Evolutionary conservation across 1,284 basidiomycete genomes (phyloP).

Genomic region (Lentinula novae-zelandiae): DNA sequence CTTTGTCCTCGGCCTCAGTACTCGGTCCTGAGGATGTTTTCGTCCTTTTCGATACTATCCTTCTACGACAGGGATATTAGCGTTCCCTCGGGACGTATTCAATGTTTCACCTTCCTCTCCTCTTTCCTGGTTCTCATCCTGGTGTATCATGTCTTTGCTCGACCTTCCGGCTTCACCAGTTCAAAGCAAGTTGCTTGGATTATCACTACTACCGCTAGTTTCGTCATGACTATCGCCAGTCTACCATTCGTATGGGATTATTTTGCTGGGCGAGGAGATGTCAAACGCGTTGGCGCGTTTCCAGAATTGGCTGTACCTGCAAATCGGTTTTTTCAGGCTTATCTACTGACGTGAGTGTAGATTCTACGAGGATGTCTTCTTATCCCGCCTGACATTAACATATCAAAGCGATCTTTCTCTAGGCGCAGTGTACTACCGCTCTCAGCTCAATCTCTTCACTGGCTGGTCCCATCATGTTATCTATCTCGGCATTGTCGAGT

Average conservation of each 20-base stretch:
- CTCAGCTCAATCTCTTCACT: slow-evolving; percentile 45
- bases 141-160: slow-evolving; percentile 32
- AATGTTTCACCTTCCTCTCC: slow-evolving; percentile 14
- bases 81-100: background rate
- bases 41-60: background rate
- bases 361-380: background rate
- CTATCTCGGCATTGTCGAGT: slow-evolving; percentile 47
- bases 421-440: slow-evolving; percentile 36
- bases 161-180: slow-evolving; percentile 26
- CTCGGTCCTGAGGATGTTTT: background rate
- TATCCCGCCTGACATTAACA: slow-evolving; percentile 11
- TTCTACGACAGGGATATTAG: background rate
- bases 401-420: slow-evolving; percentile 31
- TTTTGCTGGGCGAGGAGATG: slow-evolving; percentile 27
- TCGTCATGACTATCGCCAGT: slow-evolving; percentile 40
- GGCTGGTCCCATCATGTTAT: slow-evolving; percentile 60
- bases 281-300: slow-evolving; percentile 24
- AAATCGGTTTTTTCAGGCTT: slow-evolving; percentile 44
- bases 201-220: slow-evolving; percentile 42
- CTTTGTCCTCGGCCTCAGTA: background rate
- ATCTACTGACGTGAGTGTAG: slow-evolving; percentile 36
- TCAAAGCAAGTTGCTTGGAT: slow-evolving; percentile 50
- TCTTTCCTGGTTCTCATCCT: slow-evolving; percentile 24
- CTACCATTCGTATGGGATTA: slow-evolving; percentile 46
- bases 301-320: slow-evolving; percentile 22